Evolutionary conservation across 345 rosid genomes (phyloP), one percentile per base, ranked within the genome.

Genomic region (Salix suchowensis): DNA sequence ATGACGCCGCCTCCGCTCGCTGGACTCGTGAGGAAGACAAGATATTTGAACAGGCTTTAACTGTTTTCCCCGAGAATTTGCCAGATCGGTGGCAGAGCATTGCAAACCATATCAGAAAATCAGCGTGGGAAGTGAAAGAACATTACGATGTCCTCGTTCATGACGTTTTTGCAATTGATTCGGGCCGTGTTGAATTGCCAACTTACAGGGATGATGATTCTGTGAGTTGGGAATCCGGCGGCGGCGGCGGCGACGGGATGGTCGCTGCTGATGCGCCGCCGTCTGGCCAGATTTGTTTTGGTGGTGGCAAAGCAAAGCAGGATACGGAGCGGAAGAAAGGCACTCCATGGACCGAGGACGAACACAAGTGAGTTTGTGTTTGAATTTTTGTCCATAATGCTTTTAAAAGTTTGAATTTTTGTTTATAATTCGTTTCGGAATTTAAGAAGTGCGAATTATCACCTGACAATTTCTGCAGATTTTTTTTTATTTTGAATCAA

Each of bases 21-120:
- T 94, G 98, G 98, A 86, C 77, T 28, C 89, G 92, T 4, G 15
- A 74, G 0, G 93, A 94, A 36, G 96, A 94, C 80, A 94, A 94
- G 89, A 21, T 76, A 12, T 94, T 94, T 44, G 98, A 94, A 83
- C 71, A 76, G 30, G 91, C 92, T 12, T 81, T 94, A 65, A 91
- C 92, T 0, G 4, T 48, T 44, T 84, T 85, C 3, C 88, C 96
- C 0, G 98, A 94, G 23, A 89, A 74, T 11, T 77, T 64, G 9
- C 85, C 89, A 3, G 83, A 89, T 71, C 91, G 94, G 9, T 94
- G 98, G 98, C 86, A 81, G 55, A 82, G 61, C 46, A 91, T 93
- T 40, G 94, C 88, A 15, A 80, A 79, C 1, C 79, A 66, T 66
- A 74, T 93, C 5, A 89, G 90, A 1, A 88, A 87, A 83, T 71